A percentile compares a stretch with the other conserved stretches of the same genome.
These are phyloP conservation scores for Phaeodactylum tricornutum DNA, from an alignment of 108 stramenopile genomes.

Conservation along the genomic window DNA sequence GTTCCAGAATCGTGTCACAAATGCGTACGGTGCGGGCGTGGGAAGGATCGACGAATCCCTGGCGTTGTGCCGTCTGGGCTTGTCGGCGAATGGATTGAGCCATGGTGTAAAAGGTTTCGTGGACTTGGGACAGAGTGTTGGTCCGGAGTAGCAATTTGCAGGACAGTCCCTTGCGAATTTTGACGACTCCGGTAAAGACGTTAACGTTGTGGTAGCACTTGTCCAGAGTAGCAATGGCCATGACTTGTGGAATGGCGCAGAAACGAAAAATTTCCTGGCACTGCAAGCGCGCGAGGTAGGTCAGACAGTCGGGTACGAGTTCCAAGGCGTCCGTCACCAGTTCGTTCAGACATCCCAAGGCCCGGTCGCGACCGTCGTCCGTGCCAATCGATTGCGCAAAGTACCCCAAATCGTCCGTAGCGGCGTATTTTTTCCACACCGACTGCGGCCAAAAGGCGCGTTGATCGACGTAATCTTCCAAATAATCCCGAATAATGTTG, in stretches of 20 bases:
- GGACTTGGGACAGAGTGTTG: slow-evolving; percentile 60
- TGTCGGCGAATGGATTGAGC: slow-evolving; percentile 39
- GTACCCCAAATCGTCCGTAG: slow-evolving; percentile 74
- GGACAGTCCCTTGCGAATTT: slow-evolving; percentile 85
- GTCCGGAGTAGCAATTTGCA: slow-evolving; percentile 71
- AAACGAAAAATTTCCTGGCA: slow-evolving; percentile 91
- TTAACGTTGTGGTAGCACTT: slow-evolving; percentile 87
- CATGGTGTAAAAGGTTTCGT: slow-evolving; percentile 56
- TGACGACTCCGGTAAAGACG: slow-evolving; percentile 98
- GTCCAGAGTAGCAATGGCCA: slow-evolving; percentile 99
- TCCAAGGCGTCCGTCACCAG: slow-evolving; percentile 95
- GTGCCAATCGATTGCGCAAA: slow-evolving; percentile 47
- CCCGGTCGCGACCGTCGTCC: slow-evolving; percentile 27
- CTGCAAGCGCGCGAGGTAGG: slow-evolving; percentile 78
- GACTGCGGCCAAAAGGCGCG: slow-evolving; percentile 98
- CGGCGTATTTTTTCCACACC: slow-evolving; percentile 86
- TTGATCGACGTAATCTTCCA: slow-evolving; percentile 99
- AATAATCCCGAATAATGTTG: slow-evolving; percentile 98
- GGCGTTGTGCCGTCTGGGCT: slow-evolving; percentile 26
- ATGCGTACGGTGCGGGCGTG: slow-evolving; percentile 59
- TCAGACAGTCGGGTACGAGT: slow-evolving; percentile 88
- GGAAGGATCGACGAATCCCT: slow-evolving; percentile 59
- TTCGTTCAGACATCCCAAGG: slow-evolving; percentile 87
- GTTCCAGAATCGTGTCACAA: slow-evolving; percentile 53
- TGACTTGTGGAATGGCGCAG: slow-evolving; percentile 99